These are phyloP conservation scores for Beauveria australis DNA, from an alignment of 2,329 filamentous ascomycete species.

Conservation along the genomic window DNA sequence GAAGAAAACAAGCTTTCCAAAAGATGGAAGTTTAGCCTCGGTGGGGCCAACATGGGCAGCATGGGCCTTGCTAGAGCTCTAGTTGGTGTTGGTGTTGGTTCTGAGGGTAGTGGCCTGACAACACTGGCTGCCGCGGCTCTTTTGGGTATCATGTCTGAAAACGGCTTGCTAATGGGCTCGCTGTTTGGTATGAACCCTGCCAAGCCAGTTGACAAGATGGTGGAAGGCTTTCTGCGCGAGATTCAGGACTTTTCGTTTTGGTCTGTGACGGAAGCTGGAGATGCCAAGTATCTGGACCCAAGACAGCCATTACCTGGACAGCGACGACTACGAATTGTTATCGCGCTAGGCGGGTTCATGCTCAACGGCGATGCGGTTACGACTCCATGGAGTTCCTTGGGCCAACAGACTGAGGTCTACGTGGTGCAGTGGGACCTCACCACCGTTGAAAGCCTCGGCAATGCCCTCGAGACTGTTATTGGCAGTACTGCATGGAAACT, in stretches of 20 bases:
- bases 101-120: constrained; percentile 68
- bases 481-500: constrained; percentile 70
- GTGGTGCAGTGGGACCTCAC: constrained; percentile 77
- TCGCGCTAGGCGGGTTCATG: constrained; percentile 78
- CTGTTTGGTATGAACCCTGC: constrained; percentile 89
- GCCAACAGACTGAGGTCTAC: constrained; percentile 68
- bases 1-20: constrained; percentile 58
- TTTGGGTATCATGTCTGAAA: constrained; percentile 72
- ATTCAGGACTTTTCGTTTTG: constrained; percentile 85
- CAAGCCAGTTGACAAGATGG: constrained; percentile 74
- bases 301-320: constrained; percentile 46
- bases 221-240: constrained; percentile 80
- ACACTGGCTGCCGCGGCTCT: constrained; percentile 68
- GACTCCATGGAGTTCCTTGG: constrained; percentile 70
- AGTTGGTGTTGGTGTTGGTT: constrained; percentile 69
- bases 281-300: constrained; percentile 36
- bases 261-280: constrained; percentile 50
- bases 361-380: constrained; percentile 59
- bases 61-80: constrained; percentile 72
- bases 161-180: constrained; percentile 69
- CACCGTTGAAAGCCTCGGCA: constrained; percentile 67
- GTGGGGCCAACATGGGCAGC: constrained; percentile 43
- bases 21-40: constrained; percentile 62
- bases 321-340: constrained; percentile 68
- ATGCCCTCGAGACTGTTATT: constrained; percentile 67